Evolutionary conservation across 768 basidiomycete species (phyloP), one percentile per base, ranked within the genome.

Genomic region (Mrakia frigida): DNA sequence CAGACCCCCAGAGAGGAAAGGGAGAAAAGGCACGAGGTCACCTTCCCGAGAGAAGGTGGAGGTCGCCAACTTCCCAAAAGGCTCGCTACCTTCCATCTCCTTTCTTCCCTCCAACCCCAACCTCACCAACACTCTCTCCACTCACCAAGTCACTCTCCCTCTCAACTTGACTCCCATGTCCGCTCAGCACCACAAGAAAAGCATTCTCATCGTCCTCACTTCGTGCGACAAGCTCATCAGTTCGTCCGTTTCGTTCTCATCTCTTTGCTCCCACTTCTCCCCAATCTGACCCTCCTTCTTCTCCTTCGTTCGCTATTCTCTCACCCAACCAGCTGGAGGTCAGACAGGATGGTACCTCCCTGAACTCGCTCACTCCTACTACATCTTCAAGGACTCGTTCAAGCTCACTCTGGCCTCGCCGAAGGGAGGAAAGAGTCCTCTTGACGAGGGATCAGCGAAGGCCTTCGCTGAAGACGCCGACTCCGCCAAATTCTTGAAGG

Each of bases 201-300:
- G n/a, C 63, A 74, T 92, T 46, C 89, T 92, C 79, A 90, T 93
- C 82, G 88, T 93, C n/a, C 87, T 89, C 81, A 90, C 90, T 43
- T 92, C 91, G 68, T 87, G 85, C 77, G 82, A 88, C 81, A 88
- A 86, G 81, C 86, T 87, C 33, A 84, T 90, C 61, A 33, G 61
- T 63, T 28, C 56, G 25, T 11, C 28, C 28, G 6, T 56, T 9
- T 31, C 33, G 3, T n/a, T 7, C 35, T 21, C 7, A 33, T 33
- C n/a, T 11, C 6, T 33, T 31, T 11, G 3, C 61, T 31, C 61
- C 37, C 6, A 6, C 61, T 31, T 3, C 14, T 63, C 16, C 46
- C 21, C 2, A 16, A 50, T 5, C 46, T 50, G 46, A 50, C 46
- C 39, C 46, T 50, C 46, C 39, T 18, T 50, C 46, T 6, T 50